These are phyloP conservation scores for Cutaneotrichosporon dermatis DNA, from an alignment of 1,284 basidiomycete species.

Conservation along the genomic window DNA sequence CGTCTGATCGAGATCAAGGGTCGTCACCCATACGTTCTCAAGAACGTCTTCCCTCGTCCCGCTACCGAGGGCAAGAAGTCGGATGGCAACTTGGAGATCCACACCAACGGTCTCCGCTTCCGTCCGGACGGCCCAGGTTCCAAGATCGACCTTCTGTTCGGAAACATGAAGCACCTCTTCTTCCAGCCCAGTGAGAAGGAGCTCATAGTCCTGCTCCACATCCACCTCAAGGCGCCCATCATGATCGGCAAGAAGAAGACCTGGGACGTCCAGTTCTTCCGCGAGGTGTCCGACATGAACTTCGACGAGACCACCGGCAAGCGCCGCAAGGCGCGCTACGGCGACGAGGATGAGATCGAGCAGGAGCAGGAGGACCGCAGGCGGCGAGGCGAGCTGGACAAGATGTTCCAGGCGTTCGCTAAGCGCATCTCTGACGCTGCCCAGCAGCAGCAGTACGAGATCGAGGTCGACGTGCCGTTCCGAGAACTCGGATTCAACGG, in stretches of 20 bases:
- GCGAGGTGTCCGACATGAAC: slow-evolving; percentile 95
- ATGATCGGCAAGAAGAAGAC: slow-evolving; percentile 99
- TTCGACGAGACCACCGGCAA: slow-evolving; percentile 95
- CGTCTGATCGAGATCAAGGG: slow-evolving; percentile 77
- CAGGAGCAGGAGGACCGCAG: slow-evolving; percentile 96
- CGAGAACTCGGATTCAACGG: slow-evolving; percentile 95
- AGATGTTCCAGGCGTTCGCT: slow-evolving; percentile 90
- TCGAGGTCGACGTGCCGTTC: slow-evolving; percentile 96
- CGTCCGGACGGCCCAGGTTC: slow-evolving; percentile 71
- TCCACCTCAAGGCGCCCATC: slow-evolving; percentile 92
- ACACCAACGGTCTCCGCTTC: slow-evolving; percentile 93
- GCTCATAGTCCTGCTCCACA: slow-evolving; percentile 87
- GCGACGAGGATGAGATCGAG: slow-evolving; percentile 99
- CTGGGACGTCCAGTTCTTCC: slow-evolving; percentile 95
- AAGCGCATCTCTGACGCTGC: slow-evolving; percentile 88
- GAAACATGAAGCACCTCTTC: slow-evolving; percentile 97
- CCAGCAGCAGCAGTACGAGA: slow-evolving; percentile 60
- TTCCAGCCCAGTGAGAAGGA: slow-evolving; percentile 99
- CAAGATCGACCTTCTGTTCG: slow-evolving; percentile 82
- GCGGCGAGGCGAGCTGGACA: slow-evolving; percentile 83
- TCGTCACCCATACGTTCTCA: slow-evolving; percentile 72
- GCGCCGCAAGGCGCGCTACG: slow-evolving; percentile 93
- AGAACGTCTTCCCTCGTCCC: slow-evolving; percentile 90
- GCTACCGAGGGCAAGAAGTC: slow-evolving; percentile 54
- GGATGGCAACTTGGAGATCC: slow-evolving; percentile 94